Evolutionary conservation across 768 basidiomycete genomes (phyloP).

Genomic region (Gloeostereum incarnatum): DNA sequence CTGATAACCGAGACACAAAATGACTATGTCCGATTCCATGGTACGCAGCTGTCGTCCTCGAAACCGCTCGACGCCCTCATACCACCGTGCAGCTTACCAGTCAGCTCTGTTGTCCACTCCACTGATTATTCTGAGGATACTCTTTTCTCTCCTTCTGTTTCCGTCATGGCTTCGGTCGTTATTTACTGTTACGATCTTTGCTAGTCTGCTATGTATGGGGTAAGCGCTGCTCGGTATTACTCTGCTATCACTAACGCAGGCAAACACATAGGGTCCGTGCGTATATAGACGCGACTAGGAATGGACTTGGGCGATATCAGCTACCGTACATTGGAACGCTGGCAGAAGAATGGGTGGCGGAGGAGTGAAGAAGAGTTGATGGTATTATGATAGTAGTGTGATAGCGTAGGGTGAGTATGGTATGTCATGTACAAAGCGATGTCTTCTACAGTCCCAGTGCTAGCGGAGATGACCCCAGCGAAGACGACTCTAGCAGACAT

Average conservation of each 20-base stretch:
- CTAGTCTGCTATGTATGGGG: conserved; percentile 42
- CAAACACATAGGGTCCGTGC: conserved; percentile 31
- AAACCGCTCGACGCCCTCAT: conserved; percentile 5
- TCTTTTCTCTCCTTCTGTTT: conserved; percentile 43
- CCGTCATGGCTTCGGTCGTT: conserved; percentile 42
- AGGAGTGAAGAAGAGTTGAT: too few species aligned
- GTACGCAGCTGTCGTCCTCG: conserved; percentile 24
- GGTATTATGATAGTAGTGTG: too few species aligned
- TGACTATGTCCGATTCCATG: conserved; percentile 73
- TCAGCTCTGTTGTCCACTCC: conserved; percentile 65
- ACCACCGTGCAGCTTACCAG: conserved; percentile 52
- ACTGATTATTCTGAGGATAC: conserved; percentile 43
- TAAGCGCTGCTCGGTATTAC: conserved; percentile 22
- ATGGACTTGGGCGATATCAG: conserved; percentile 46
- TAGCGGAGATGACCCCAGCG: too few species aligned
- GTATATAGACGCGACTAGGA: conserved; percentile 41
- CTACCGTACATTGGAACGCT: conserved; percentile 55
- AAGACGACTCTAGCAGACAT: too few species aligned
- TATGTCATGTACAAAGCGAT: too few species aligned
- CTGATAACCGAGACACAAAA: conserved; percentile 72
- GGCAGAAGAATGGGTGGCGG: conserved; percentile 62
- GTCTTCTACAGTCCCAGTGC: too few species aligned
- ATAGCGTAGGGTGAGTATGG: too few species aligned
- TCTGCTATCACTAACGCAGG: conserved; percentile 9
- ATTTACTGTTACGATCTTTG: conserved; percentile 34